Evolutionary conservation across 148 eudicot genomes (phyloP).

Genomic region (Hydrangea macrophylla): DNA sequence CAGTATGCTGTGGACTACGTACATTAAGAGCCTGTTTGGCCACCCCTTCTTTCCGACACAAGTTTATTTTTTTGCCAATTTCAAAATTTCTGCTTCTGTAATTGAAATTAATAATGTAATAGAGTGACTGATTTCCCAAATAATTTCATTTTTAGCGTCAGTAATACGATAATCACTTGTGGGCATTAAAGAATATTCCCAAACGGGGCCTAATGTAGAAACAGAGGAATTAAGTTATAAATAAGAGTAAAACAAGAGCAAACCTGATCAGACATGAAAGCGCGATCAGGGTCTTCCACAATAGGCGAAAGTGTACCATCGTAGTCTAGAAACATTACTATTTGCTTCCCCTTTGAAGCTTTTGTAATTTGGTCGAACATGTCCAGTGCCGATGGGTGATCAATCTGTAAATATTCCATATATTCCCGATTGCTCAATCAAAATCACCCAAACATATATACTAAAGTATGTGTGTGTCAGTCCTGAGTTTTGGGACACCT

Average conservation of each 20-base stretch:
- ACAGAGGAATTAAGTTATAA: neutral
- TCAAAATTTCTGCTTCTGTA: no score
- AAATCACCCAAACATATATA: neutral
- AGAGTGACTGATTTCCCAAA: no score
- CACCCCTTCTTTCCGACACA: no score
- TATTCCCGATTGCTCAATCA: neutral
- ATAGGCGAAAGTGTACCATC: slow-evolving; percentile 94
- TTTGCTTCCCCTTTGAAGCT: slow-evolving; percentile 82
- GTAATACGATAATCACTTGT: no score
- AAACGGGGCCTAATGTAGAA: no score
- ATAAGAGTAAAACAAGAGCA: neutral
- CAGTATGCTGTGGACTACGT: neutral
- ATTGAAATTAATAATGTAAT: no score
- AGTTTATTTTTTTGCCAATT: no score
- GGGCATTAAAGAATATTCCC: no score
- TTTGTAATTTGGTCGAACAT: slow-evolving; percentile 74
- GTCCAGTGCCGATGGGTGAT: slow-evolving; percentile 67
- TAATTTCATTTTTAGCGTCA: no score
- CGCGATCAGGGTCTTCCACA: slow-evolving; percentile 80
- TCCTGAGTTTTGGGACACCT: no score
- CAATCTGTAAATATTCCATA: slow-evolving; percentile 19
- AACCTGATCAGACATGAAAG: slow-evolving; percentile 79
- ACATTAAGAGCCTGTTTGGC: no score
- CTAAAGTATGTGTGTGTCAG: no score
- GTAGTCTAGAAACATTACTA: slow-evolving; percentile 81